Evolutionary conservation across 768 basidiomycete species (phyloP).

Genomic region (Omphalotus guepiniiformis): DNA sequence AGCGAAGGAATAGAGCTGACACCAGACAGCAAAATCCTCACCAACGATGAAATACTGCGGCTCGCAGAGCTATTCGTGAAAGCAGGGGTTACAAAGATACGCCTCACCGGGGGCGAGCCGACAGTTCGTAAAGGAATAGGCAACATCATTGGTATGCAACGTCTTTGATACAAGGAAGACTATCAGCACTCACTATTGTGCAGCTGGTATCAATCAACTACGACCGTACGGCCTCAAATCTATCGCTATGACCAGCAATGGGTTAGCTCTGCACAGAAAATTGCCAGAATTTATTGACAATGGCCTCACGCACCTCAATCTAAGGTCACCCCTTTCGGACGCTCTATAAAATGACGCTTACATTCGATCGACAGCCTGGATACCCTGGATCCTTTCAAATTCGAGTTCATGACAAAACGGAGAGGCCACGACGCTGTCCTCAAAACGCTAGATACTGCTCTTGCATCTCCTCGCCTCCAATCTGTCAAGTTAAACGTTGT

Average conservation of each 20-base stretch:
- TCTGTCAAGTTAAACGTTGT: conserved; percentile 84
- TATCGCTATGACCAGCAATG: conserved; percentile 86
- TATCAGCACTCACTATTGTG: conserved; percentile 6
- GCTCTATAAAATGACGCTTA: background rate
- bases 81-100: conserved; percentile 82
- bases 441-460: conserved; percentile 59
- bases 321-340: conserved; percentile 39
- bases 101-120: conserved; percentile 87
- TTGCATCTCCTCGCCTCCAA: conserved; percentile 43
- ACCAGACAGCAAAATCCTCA: conserved; percentile 62
- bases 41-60: conserved; percentile 71
- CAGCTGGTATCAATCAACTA: conserved; percentile 63
- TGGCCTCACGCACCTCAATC: conserved; percentile 74
- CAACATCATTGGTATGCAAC: conserved; percentile 59
- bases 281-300: conserved; percentile 62
- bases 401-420: conserved; percentile 82
- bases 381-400: conserved; percentile 82
- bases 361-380: conserved; percentile 52
- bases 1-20: conserved; percentile 73
- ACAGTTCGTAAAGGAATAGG: conserved; percentile 73
- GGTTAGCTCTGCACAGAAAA: conserved; percentile 68
- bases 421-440: conserved; percentile 74
- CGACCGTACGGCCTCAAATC: conserved; percentile 58
- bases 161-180: background rate
- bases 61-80: conserved; percentile 74